A percentile compares a stretch with the other conserved stretches of the same genome.
phyloP scores from a whole-genome alignment of 2,329 filamentous ascomycete genomes.

The Stachybotrys chlorohalonatus region DNA sequence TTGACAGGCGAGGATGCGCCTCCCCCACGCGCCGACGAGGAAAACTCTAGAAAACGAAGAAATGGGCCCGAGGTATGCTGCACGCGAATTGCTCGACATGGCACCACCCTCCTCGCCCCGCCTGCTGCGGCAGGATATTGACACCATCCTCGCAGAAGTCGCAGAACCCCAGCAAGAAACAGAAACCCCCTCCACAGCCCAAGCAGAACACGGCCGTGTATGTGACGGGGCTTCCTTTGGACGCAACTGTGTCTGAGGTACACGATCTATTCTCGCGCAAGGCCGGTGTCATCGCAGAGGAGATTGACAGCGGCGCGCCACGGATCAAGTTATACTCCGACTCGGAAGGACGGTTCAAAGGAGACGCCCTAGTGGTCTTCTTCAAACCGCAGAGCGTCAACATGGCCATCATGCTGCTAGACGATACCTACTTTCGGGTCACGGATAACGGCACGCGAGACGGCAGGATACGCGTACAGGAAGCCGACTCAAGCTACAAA shows the following conservation, averaged over 20 bases:
- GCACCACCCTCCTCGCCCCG: background rate
- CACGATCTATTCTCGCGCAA: constrained; percentile 73
- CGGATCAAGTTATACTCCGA: constrained; percentile 92
- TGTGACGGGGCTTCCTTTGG: constrained; percentile 75
- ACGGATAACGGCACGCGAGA: constrained; percentile 37
- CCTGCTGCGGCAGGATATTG: constrained; percentile 2
- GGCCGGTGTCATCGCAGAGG: constrained; percentile 86
- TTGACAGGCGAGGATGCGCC: constrained; percentile 15
- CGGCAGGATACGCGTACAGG: constrained; percentile 70
- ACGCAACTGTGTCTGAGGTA: constrained; percentile 74
- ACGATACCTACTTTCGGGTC: constrained; percentile 74
- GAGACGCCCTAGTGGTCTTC: constrained; percentile 86
- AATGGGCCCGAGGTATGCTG: constrained; percentile 33
- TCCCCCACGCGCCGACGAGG: constrained; percentile 13
- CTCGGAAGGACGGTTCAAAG: constrained; percentile 77
- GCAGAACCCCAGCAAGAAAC: constrained; percentile 31
- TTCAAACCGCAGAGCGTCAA: constrained; percentile 92
- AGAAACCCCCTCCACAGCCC: constrained; percentile 38
- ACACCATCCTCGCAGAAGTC: constrained; percentile 9
- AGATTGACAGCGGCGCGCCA: constrained; percentile 79
- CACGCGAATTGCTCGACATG: constrained; percentile 4
- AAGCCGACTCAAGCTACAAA: constrained; percentile 87
- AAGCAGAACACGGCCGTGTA: constrained; percentile 83
- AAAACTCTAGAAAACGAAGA: constrained; percentile 31
- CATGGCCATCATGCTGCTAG: constrained; percentile 71